These are phyloP conservation scores for Coleophoma eucalyptorum DNA, from an alignment of 2,329 filamentous ascomycete genomes.

Conservation along the genomic window DNA sequence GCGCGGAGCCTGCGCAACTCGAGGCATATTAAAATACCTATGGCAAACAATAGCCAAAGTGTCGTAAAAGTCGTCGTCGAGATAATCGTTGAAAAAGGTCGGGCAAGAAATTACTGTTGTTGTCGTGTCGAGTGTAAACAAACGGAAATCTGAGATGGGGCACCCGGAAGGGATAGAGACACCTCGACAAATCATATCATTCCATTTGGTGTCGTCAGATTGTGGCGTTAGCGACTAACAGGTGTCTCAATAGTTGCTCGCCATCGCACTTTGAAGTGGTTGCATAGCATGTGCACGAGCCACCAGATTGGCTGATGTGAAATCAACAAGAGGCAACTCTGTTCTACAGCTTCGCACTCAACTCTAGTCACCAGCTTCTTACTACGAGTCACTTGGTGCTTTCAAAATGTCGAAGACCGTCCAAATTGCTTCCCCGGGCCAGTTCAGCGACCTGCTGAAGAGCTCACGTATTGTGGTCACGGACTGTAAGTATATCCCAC, in stretches of 20 bases:
- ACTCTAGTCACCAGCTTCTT: neutral
- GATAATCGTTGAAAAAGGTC: too few relatives aligned
- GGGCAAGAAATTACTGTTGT: too few relatives aligned
- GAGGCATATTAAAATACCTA: constrained; percentile 41
- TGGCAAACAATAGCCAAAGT: neutral
- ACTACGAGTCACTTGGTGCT: neutral
- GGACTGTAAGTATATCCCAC: constrained; percentile 65
- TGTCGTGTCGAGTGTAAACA: neutral
- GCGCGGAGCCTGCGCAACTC: constrained; percentile 44
- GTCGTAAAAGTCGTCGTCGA: neutral
- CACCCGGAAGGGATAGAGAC: too few relatives aligned
- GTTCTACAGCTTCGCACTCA: neutral
- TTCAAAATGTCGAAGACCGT: constrained; percentile 29
- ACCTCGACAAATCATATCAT: too few relatives aligned
- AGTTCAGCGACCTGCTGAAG: constrained; percentile 66
- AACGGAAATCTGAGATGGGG: neutral
- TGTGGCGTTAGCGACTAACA: too few relatives aligned
- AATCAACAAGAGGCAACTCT: neutral
- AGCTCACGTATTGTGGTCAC: constrained; percentile 77
- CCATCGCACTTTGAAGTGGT: too few relatives aligned
- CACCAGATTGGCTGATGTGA: neutral
- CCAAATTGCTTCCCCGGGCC: constrained; percentile 49
- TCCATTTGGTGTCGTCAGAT: too few relatives aligned
- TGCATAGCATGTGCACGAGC: too few relatives aligned
- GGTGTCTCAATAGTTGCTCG: too few relatives aligned